phyloP scores from a whole-genome alignment of 306 rosid species.

The Malus orientalis region DNA sequence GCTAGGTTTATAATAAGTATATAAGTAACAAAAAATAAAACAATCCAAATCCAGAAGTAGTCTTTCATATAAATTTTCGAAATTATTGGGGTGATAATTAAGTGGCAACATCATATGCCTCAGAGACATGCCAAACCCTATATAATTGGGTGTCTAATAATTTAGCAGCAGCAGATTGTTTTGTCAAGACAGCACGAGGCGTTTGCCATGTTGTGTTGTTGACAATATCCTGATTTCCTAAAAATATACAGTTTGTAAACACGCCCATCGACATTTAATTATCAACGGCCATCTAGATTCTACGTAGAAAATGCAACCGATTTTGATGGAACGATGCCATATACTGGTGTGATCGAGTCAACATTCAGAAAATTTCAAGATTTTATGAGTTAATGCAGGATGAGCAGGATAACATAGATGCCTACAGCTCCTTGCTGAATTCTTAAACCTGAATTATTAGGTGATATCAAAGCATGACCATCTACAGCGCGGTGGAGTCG shows the following conservation, averaged over 20 bases:
- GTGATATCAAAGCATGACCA: neutral
- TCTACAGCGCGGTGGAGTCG: too few species aligned
- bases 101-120: neutral
- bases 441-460: neutral
- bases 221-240: neutral
- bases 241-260: neutral
- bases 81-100: neutral
- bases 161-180: neutral
- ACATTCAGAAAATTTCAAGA: neutral
- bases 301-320: neutral
- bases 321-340: neutral
- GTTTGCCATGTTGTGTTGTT: neutral
- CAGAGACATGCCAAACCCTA: neutral
- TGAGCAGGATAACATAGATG: neutral
- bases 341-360: neutral
- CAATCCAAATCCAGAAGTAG: neutral
- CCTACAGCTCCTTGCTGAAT: neutral
- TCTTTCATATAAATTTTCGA: too few species aligned
- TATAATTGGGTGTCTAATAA: neutral
- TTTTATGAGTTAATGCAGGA: too few species aligned
- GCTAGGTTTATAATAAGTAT: too few species aligned
- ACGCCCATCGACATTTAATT: neutral
- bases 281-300: neutral
- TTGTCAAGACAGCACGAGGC: neutral
- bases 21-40: too few species aligned